Base-by-base conservation (phyloP, 2,329 filamentous ascomycete species). In the Exophiala alcalophila region DNA sequence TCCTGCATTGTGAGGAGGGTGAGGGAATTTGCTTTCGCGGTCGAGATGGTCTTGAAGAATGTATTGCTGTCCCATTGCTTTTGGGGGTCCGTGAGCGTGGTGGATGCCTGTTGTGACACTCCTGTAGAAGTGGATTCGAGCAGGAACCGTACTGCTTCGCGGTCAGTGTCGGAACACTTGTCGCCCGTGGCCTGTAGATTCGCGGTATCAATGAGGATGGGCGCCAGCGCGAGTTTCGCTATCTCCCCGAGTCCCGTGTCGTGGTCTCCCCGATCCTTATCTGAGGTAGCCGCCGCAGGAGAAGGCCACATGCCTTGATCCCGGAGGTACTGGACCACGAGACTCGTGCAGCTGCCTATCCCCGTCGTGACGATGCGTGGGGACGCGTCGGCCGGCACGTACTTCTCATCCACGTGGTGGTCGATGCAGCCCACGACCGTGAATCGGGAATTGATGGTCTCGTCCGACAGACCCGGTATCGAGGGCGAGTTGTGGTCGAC, bases 361-460 rank as follows among this genome's bases (percentile, higher is more conserved):
- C 69, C 67, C 15, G 73, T 74, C 31, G 69, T 64, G 25, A 83
- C 72, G 15, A 78, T 62, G 18, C 72, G 65, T 6, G 75, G 76
- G 25, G 74, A 65, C 3, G 60, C 59, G 3, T 66, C 58, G 8
- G 58, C 25, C 0, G 74, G 67, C 2, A 81, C 67, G 40, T 67
- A 71, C 10, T 63, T 48, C 55, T 83, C 79, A 40, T 83, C 77
- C 3, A 73, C 70, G 53, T 82, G 80, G 56, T 83, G 79, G 56
- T 83, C 79, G 40, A 83, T 76, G 31, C 74, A 74, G 4, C 74
- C 77, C 3, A 67, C 56, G 2, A 80, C 69, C 11, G 64, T 62
- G 37, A 68, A 61, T 2, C 57, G 53, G 3, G 62, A 55, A 4
- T 62, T 54, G 32, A 73, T 72, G 73, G 56, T 29, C n/a, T 49